Evolutionary conservation across 1,139 yeast genomes (phyloP).

Genomic region (Hansenula sp.): DNA sequence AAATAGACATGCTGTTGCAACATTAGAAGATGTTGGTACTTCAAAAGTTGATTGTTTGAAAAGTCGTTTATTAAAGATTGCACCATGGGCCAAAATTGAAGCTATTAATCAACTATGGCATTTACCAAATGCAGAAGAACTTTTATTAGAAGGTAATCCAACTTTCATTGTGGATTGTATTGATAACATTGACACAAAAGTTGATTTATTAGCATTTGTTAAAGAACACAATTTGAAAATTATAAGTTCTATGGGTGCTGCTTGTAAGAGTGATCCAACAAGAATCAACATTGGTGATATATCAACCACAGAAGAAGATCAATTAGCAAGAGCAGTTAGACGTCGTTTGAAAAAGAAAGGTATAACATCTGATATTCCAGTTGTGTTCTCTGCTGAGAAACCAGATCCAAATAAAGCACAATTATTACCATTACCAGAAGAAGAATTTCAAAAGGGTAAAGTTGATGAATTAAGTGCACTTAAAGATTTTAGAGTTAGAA

Average conservation of each 20-base stretch:
- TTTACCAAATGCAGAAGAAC: constrained; percentile 53
- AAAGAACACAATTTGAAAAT: constrained; percentile 54
- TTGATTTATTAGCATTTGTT: constrained; percentile 77
- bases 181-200: constrained; percentile 93
- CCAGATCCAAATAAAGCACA: constrained; percentile 94
- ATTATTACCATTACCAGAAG: constrained; percentile 76
- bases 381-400: constrained; percentile 89
- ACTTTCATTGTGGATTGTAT: constrained; percentile 88
- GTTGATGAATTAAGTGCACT: constrained; percentile 87
- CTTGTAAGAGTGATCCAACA: constrained; percentile 84
- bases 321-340: constrained; percentile 84
- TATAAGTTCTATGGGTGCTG: constrained; percentile 94
- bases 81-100: constrained; percentile 90
- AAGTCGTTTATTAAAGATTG: constrained; percentile 57
- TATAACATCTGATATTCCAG: constrained; percentile 71
- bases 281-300: constrained; percentile 77
- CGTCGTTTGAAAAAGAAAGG: constrained; percentile 79
- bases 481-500: constrained; percentile 86
- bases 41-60: constrained; percentile 81
- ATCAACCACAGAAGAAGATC: constrained; percentile 83
- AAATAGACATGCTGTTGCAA: constrained; percentile 93
- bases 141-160: constrained; percentile 52
- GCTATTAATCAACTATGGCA: constrained; percentile 77
- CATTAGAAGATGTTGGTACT: constrained; percentile 80
- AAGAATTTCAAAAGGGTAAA: constrained; percentile 71